Conservation (phyloP, 352 stramenopile genomes). For the Peronospora tabacina region DNA sequence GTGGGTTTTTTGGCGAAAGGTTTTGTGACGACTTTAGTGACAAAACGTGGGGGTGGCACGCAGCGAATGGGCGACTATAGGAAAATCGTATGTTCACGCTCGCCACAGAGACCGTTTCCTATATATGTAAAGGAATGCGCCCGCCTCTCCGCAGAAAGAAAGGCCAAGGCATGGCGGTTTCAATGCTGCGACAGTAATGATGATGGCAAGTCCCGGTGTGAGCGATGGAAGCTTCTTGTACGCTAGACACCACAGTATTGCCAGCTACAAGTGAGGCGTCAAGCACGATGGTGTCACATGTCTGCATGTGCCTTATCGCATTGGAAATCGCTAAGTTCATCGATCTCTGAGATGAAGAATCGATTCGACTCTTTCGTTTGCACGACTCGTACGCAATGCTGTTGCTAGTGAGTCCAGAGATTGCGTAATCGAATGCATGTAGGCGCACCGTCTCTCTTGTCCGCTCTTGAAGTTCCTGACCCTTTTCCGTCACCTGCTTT, state of each 20-base stretch:
- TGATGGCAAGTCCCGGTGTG: too few species aligned
- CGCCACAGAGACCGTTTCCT: not conserved
- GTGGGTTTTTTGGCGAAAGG: not conserved
- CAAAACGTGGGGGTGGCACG: slow-evolving; percentile 1
- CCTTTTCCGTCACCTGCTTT: not conserved
- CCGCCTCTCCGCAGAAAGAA: slow-evolving; percentile 18
- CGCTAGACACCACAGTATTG: too few species aligned
- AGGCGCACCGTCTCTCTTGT: not conserved
- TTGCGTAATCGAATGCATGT: not conserved
- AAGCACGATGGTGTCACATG: too few species aligned
- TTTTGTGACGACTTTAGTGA: not conserved
- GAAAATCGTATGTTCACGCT: not conserved
- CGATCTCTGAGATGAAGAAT: too few species aligned
- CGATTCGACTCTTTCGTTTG: too few species aligned
- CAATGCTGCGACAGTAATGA: not conserved
- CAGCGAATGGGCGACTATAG: slow-evolving; percentile 13
- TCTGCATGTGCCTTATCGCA: too few species aligned
- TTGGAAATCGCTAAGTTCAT: too few species aligned
- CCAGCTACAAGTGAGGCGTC: too few species aligned
- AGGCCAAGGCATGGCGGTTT: slow-evolving; percentile 13
- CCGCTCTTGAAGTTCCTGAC: not conserved
- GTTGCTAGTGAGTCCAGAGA: not conserved
- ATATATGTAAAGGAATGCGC: slow-evolving; percentile 1
- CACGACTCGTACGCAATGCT: not conserved
- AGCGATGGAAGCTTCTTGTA: too few species aligned